Evolutionary conservation across 192 early-diverging fungal genomes (phyloP), one percentile per base, ranked within the genome.

Genomic region (Coemansia sp.): DNA sequence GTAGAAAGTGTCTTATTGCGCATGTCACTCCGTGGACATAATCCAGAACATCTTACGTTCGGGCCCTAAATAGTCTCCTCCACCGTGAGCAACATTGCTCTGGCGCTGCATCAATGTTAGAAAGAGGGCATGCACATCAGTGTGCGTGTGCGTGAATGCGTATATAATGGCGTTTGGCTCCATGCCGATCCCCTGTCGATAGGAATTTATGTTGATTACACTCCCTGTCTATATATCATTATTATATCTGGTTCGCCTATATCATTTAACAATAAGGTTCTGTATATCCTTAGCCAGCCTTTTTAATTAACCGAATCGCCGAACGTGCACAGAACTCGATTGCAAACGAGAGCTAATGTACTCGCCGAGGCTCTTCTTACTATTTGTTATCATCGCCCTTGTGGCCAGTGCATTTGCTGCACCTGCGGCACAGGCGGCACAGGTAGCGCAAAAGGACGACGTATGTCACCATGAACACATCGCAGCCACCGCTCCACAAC

Each of bases 341-440:
- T 10, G 51, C 14, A 26, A 53, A 21, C 30, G 23, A 53, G 51
- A 18, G 34, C 18, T 60, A 64, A 70, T 70, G 68, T 48, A 48
- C 30, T 70, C 62, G 52, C 20, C 52, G 26, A 70, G 34, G n/a
- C 24, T 49, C n/a, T n/a, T 62, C 21, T 21, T 62, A 12, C 15
- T 70, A 39, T 63, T 63, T 44, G 21, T 43, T 43, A 26, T 64
- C 5, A 30, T 63, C 4, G 53, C 68, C 33, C 62, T 70, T 5
- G 39, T 64, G 34, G 62, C 56, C 4, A 26, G 68, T 18, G 68
- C 52, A 15, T 46, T 70, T 38, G 68, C 62, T 4, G 68, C 68
- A 5, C 68, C 68, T 0, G 15, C 68, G 0, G 62, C 53, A 4
- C 41, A 57, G 7, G 33, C 33, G n/a, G n/a, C n/a, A n/a, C n/a